Evolutionary conservation across 495 filamentous ascomycete species (phyloP).

Genomic region (Talaromyces trachyspermus): DNA sequence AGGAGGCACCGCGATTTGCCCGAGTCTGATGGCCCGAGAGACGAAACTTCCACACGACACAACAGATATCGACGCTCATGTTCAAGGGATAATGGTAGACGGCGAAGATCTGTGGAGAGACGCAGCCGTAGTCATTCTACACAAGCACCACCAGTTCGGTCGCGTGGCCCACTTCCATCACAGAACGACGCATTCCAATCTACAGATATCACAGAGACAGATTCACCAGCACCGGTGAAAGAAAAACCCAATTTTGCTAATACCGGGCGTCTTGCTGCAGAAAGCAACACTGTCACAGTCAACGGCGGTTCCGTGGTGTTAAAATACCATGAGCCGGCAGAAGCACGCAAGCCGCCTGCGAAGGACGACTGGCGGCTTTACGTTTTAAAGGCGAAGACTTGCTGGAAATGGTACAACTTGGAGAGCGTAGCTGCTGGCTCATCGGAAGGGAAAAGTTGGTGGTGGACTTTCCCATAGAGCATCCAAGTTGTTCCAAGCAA

Average conservation of each 20-base stretch:
- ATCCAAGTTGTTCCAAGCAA: conserved; percentile 88
- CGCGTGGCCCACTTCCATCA: conserved; percentile 56
- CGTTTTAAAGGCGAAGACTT: conserved; percentile 81
- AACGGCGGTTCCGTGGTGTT: conserved; percentile 63
- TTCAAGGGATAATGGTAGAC: conserved; percentile 18
- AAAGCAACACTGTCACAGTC: conserved; percentile 75
- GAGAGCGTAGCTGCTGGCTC: conserved; percentile 78
- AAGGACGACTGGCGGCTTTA: conserved; percentile 83
- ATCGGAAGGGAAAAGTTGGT: conserved; percentile 72
- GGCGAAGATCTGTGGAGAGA: conserved; percentile 25
- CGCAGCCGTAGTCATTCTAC: conserved; percentile 22
- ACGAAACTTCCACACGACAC: conserved; percentile 8
- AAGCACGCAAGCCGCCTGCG: conserved; percentile 78
- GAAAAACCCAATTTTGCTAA: conserved; percentile 81
- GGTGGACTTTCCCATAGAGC: conserved; percentile 76
- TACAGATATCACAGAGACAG: conserved; percentile 34
- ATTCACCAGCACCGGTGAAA: conserved; percentile 47
- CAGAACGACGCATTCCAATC: conserved; percentile 61
- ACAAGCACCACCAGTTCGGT: conserved; percentile 25
- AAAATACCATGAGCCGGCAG: conserved; percentile 93
- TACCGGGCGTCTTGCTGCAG: conserved; percentile 77
- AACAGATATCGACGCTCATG: conserved; percentile 9
- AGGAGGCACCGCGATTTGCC: conserved; percentile 16
- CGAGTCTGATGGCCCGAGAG: conserved; percentile 22
- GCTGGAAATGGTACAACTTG: conserved; percentile 70